These are phyloP conservation scores for Letharia columbiana DNA, from an alignment of 495 filamentous ascomycete species.

Conservation along the genomic window DNA sequence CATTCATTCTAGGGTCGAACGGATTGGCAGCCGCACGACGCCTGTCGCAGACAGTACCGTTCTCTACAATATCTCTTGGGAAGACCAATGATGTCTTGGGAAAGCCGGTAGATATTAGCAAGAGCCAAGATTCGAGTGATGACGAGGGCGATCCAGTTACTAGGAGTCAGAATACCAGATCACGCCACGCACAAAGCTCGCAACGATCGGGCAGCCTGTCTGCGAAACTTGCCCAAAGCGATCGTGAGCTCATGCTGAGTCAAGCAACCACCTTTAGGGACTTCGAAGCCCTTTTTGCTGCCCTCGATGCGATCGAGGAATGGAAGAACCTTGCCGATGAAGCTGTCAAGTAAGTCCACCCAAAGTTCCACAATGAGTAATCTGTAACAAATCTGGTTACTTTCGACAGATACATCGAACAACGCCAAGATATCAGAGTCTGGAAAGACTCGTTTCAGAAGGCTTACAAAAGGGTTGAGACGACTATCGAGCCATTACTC, in stretches of 20 bases:
- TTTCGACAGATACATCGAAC: constrained; percentile 12
- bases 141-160: constrained; percentile 10
- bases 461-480: constrained; percentile 30
- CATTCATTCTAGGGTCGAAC: constrained; percentile 7
- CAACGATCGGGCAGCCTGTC: constrained; percentile 9
- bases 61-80: constrained; percentile 30
- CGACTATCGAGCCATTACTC: constrained; percentile 33
- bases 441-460: constrained; percentile 31
- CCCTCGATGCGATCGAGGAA: constrained; percentile 57
- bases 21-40: constrained; percentile 55
- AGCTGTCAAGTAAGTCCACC: constrained; percentile 33
- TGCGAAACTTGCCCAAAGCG: constrained; percentile 4
- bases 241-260: constrained; percentile 34
- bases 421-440: constrained; percentile 33
- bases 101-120: constrained; percentile 19
- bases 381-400: background rate
- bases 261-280: constrained; percentile 60
- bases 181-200: constrained; percentile 8
- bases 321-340: constrained; percentile 44
- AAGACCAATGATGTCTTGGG: constrained; percentile 26
- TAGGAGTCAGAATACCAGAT: background rate
- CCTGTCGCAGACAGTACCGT: constrained; percentile 43
- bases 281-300: constrained; percentile 58
- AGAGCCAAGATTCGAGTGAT: constrained; percentile 11
- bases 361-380: constrained; percentile 28